Evolutionary conservation across 1,139 yeast species (phyloP).

Genomic region (Blastobotrys buckinghamii): DNA sequence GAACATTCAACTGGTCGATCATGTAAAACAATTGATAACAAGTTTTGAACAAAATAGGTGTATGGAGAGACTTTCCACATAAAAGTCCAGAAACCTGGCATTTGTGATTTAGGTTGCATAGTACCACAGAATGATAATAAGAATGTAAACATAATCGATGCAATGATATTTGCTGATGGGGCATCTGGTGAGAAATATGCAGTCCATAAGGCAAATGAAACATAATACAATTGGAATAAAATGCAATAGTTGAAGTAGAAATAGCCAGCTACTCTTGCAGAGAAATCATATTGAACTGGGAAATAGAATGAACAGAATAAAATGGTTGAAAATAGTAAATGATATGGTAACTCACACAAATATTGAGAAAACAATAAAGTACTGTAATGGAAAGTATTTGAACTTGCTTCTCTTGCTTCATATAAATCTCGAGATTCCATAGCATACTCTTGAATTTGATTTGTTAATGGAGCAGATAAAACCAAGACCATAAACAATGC

Average conservation of each 20-base stretch:
- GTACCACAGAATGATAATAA: conserved; percentile 56
- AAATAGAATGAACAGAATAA: conserved; percentile 34
- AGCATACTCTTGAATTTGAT: conserved; percentile 48
- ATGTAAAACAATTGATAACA: conserved; percentile 43
- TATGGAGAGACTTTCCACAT: conserved; percentile 53
- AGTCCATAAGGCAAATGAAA: conserved; percentile 43
- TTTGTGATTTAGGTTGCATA: conserved; percentile 40
- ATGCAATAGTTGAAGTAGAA: conserved; percentile 41
- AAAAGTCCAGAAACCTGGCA: conserved; percentile 54
- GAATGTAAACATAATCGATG: conserved; percentile 43
- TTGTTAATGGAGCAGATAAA: conserved; percentile 49
- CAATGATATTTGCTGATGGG: conserved; percentile 44
- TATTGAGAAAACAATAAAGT: conserved; percentile 38
- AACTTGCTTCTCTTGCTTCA: conserved; percentile 53
- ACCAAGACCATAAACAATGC: conserved; percentile 51
- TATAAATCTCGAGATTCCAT: conserved; percentile 44
- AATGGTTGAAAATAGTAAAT: conserved; percentile 32
- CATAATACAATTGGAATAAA: conserved; percentile 42
- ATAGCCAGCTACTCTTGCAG: conserved; percentile 40
- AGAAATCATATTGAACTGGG: conserved; percentile 38
- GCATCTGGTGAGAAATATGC: conserved; percentile 43
- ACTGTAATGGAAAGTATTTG: conserved; percentile 60
- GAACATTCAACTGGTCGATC: conserved; percentile 41
- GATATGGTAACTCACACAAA: conserved; percentile 39
- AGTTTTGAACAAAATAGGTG: conserved; percentile 47